Evolutionary conservation across 2,329 filamentous ascomycete genomes (phyloP), one percentile per base, ranked within the genome.

Genomic region (Cordyceps pruinosa): DNA sequence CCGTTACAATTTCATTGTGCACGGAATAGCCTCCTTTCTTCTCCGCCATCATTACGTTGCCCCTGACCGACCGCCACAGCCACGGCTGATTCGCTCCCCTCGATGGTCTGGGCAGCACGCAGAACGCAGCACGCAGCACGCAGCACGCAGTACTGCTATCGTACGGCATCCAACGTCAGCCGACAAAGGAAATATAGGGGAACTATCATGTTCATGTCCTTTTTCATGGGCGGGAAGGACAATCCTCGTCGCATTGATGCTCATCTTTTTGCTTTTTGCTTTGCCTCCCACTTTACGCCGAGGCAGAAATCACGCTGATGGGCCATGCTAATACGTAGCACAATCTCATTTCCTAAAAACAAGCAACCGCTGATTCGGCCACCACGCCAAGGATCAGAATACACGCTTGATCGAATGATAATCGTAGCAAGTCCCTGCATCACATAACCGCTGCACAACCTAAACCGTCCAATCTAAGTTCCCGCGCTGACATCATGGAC

Each of bases 401-500:
- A 8, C 2, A 19, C 8, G 1, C 23, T 13, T 19, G 21, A n/a
- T 19, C 47, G 3, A 19, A 28, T 19, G 26, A 21, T 47, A 47
- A 47, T 32, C 28, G 35, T 41, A 34, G 4, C 5, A 23, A 41
- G 26, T 46, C 12, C 39, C 30, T 45, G 8, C 30, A 28, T 46
- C 10, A 21, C 13, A 26, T 1, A 17, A 21, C 41, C 8, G 41
- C 23, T 21, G 30, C 41, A n/a, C 17, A 41, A 19, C 37, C 17
- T 26, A 2, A 23, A 21, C 13, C 15, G 19, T 5, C 39, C 15
- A 25, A 37, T 47, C 39, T 37, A 25, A 26, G 44, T 37, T 47
- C 25, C 28, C 23, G 37, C 55, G 26, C 48, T 61, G 59, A 61
- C 59, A 61, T 61, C 59, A 61, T 61, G 52, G 58, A 58, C 35